Conservation (phyloP, 495 filamentous ascomycete genomes). For the Xylaria bambusicola region DNA sequence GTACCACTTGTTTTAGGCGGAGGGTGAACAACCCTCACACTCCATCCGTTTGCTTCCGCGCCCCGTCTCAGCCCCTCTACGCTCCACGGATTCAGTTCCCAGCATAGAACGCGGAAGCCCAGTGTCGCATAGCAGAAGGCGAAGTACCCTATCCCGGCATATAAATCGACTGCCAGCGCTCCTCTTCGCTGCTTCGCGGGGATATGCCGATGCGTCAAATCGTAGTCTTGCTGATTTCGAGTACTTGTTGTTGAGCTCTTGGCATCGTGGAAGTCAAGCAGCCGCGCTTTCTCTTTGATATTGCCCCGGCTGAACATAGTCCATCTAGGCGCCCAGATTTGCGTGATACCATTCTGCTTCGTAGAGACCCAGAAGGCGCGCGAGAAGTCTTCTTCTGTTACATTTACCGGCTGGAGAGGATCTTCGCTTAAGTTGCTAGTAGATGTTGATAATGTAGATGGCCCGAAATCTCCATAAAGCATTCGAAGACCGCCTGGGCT, state of each 20-base stretch:
- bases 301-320: constrained; percentile 94
- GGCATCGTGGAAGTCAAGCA: constrained; percentile 55
- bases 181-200: background rate
- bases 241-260: background rate
- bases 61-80: constrained; percentile 78
- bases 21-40: constrained; percentile 48
- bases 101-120: constrained; percentile 78
- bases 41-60: constrained; percentile 67
- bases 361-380: constrained; percentile 73
- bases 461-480: constrained; percentile 69
- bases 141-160: constrained; percentile 93
- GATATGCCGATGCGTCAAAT: constrained; percentile 1
- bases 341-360: constrained; percentile 76
- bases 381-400: constrained; percentile 51
- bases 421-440: background rate
- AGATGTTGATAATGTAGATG: constrained; percentile 19
- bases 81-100: constrained; percentile 89
- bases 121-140: constrained; percentile 73
- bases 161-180: constrained; percentile 70
- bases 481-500: constrained; percentile 63
- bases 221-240: background rate
- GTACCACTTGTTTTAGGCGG: background rate
- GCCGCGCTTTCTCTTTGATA: constrained; percentile 79
- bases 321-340: constrained; percentile 82
- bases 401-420: background rate